Base-by-base conservation (phyloP, 2,329 filamentous ascomycete species). In the Fusarium sp. region DNA sequence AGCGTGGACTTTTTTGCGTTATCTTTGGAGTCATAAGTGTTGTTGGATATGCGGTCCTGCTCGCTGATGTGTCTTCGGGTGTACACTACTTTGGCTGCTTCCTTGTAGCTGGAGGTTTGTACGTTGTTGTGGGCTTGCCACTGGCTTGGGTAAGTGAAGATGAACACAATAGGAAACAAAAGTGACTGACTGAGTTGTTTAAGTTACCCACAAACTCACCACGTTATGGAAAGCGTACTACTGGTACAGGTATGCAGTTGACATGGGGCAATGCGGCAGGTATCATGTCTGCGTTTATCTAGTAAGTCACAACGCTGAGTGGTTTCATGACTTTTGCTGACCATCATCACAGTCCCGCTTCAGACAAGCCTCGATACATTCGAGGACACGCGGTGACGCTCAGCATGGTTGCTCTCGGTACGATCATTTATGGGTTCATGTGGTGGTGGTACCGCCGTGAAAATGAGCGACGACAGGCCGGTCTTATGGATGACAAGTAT, bases 81-180 rank as follows among this genome's bases (percentile, higher is more conserved):
- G 91, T 90, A 10, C 91, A 92, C 71, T 95, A 94, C 75, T 92
- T 93, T 70, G 92, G 82, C 70, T 94, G 92, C 67, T 92, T 94
- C 78, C 81, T 95, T n/a, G 88, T 94, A 1, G 92, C 92, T 0
- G 85, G 89, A 65, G 93, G 92, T 0, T 78, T 95, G 5, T 95
- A 95, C 72, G 83, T 88, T 27, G 79, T 86, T 6, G 86, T 89
- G 7, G 86, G 87, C 0, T 70, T 89, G 64, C 87, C 87, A 7
- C 75, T 89, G n/a, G 86, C 87, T 38, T 89, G 87, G 87, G 80
- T 82, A 64, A 68, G 78, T 75, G 52, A 20, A 41, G 14, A 13
- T 23, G 4, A 20, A 4, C 10, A 23, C 11, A 3, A 20, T 15
- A 17, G 5, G 26, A 7, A 49, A 32, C 12, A 13, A 4, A 13